Percentiles rank a stretch among this genome's conserved stretches.
Evolutionary conservation across 257 asterid genomes (phyloP).

Genomic region (Coffea eugenioides): DNA sequence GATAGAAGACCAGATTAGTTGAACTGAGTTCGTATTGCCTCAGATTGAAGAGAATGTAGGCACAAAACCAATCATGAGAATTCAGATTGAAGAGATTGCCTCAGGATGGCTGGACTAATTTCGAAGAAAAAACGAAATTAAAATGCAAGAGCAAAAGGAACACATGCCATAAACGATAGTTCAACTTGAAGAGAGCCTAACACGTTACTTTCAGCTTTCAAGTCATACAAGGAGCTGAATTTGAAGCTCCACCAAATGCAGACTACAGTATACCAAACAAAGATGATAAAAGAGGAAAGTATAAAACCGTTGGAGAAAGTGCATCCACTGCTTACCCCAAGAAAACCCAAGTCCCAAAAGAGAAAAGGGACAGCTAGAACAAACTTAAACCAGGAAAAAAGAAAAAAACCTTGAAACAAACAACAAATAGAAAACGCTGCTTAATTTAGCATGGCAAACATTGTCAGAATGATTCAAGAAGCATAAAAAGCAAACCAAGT

Average conservation of each 20-base stretch:
- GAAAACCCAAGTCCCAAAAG: slow-evolving; percentile 10
- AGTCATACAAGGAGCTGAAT: slow-evolving; percentile 2
- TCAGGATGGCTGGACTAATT: background rate
- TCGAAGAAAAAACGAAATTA: background rate
- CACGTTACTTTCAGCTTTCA: background rate
- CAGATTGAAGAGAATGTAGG: too few species aligned
- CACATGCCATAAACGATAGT: background rate
- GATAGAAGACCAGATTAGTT: too few species aligned
- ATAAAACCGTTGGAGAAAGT: slow-evolving; percentile 18
- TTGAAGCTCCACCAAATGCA: background rate
- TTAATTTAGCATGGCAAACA: background rate
- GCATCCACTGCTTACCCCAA: slow-evolving; percentile 22
- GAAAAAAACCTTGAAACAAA: background rate
- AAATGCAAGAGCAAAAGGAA: background rate
- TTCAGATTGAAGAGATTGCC: background rate
- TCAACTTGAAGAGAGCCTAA: background rate
- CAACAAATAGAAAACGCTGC: background rate
- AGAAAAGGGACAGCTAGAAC: slow-evolving; percentile 7
- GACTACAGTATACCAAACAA: background rate
- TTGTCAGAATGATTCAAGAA: slow-evolving; percentile 6
- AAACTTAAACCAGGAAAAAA: background rate
- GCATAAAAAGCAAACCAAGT: slow-evolving; percentile 31
- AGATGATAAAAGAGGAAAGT: slow-evolving; percentile 24
- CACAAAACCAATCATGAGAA: too few species aligned
- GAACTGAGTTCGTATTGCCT: too few species aligned